Base-by-base conservation (phyloP, 192 early-diverging fungal species). In the Chytriomyces confervae region DNA sequence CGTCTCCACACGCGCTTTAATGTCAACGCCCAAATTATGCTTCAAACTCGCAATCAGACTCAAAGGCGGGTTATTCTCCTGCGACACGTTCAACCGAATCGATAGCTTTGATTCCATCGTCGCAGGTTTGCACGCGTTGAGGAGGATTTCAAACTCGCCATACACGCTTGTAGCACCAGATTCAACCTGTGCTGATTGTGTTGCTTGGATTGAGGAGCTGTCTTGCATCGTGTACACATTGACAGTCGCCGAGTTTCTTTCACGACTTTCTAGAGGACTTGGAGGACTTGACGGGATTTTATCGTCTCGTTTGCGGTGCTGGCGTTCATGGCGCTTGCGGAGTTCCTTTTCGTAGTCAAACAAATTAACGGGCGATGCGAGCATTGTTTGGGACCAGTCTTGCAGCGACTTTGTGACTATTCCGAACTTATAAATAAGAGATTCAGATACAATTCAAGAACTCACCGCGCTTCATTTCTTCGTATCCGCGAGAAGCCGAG, bases 101-200 rank as follows among this genome's bases (percentile, higher is more conserved):
- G 73, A 50, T 9, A 81, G 81, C 60, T 82, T 86, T 6, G 78
- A 47, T 65, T 86, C 85, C 57, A 80, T 47, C n/a, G 82, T 80
- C 20, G 81, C 50, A 36, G 85, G 85, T 69, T 84, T 84, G 53
- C 82, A 84, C 11, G 85, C 85, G 62, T 84, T 84, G 11, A 86
- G 60, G 8, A 86, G 79, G 13, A 86, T 72, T n/a, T 80, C 80
- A 61, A 86, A 86, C 1, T 76, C 85, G 50, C 73, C 70, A 29
- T 77, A 69, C 16, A 2, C 16, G 53, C 1, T 57, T 57, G 53
- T 57, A 3, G 53, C 53, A 20, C 16, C 20, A 1, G 13, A 1
- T 2, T 13, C 13, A 20, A 53, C 9, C 51, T 10, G 18, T 53
- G 51, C 18, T 8, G 51, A 8, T 8, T 13, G 16, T 1, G 53